These are phyloP conservation scores for Arthroderma uncinatum DNA, from an alignment of 2,329 filamentous ascomycete species.

Conservation along the genomic window DNA sequence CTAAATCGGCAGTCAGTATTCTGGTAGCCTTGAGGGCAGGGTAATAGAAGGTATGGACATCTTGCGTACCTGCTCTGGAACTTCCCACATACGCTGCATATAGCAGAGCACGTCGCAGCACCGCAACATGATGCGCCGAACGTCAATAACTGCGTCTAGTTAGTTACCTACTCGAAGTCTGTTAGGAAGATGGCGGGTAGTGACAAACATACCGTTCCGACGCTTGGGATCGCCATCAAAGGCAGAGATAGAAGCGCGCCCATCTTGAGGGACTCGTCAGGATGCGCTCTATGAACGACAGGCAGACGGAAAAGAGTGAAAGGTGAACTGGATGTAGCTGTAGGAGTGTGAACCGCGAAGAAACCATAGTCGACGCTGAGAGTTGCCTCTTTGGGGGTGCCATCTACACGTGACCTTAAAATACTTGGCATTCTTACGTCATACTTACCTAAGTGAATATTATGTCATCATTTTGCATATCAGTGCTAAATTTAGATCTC, in stretches of 20 bases:
- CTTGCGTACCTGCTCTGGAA: constrained; percentile 73
- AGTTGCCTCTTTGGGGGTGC: background rate
- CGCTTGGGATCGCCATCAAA: constrained; percentile 74
- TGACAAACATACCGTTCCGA: constrained; percentile 59
- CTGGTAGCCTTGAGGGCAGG: background rate
- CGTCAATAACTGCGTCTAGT: constrained; percentile 11
- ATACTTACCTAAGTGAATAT: background rate
- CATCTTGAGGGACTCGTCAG: constrained; percentile 45
- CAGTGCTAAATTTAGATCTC: too few species aligned
- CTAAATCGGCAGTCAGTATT: constrained; percentile 35
- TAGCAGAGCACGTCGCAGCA: constrained; percentile 88
- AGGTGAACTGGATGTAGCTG: background rate
- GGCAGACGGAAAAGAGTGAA: background rate
- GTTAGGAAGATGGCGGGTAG: background rate
- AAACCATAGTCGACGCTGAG: background rate
- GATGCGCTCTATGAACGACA: constrained; percentile 3
- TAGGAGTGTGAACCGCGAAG: background rate
- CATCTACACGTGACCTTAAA: background rate
- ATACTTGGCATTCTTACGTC: background rate
- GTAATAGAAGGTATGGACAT: background rate
- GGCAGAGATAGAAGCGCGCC: constrained; percentile 84
- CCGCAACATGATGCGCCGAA: constrained; percentile 87
- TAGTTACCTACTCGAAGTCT: background rate
- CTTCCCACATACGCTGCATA: constrained; percentile 91
- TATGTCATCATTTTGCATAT: too few species aligned